These are phyloP conservation scores for Bryum argenteum DNA, from an alignment of 225 moss, liverwort and hornwort species.

Conservation along the genomic window DNA sequence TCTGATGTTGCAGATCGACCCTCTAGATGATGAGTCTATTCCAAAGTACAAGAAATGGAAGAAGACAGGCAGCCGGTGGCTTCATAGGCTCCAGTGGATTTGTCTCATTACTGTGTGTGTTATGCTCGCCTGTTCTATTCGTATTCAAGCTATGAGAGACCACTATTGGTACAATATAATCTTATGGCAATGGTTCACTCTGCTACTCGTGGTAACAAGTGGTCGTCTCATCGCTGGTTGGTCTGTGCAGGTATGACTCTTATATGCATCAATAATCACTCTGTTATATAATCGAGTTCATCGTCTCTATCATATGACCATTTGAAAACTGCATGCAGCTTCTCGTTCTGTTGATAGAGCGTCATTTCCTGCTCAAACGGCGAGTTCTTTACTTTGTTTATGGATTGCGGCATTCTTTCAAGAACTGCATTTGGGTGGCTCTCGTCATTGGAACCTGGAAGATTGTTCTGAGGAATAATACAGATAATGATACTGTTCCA, in stretches of 20 bases:
- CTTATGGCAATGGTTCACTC: conserved; percentile 97
- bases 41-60: conserved; percentile 85
- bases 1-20: conserved; percentile 61
- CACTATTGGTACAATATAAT: conserved; percentile 75
- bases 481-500: conserved; percentile 66
- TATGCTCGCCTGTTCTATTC: conserved; percentile 75
- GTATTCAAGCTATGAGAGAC: conserved; percentile 53
- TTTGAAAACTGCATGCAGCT: conserved; percentile 66
- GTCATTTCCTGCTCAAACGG: conserved; percentile 92
- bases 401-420: conserved; percentile 92
- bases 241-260: conserved; percentile 78
- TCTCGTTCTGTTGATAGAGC: conserved; percentile 90
- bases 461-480: conserved; percentile 75
- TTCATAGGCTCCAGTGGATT: conserved; percentile 65
- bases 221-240: conserved; percentile 96
- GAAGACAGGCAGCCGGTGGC: conserved; percentile 65
- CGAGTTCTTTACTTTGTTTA: conserved; percentile 98
- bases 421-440: conserved; percentile 97
- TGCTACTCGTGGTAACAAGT: conserved; percentile 83
- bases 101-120: conserved; percentile 62
- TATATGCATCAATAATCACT: neutral
- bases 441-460: conserved; percentile 97
- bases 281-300: conserved; percentile 15
- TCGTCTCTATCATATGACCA: conserved; percentile 10
- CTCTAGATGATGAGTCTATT: conserved; percentile 92